Percentiles rank a stretch among this genome's conserved stretches.
Evolutionary conservation across 805 yeast species (phyloP).

Genomic region (Yarrowia sp.): DNA sequence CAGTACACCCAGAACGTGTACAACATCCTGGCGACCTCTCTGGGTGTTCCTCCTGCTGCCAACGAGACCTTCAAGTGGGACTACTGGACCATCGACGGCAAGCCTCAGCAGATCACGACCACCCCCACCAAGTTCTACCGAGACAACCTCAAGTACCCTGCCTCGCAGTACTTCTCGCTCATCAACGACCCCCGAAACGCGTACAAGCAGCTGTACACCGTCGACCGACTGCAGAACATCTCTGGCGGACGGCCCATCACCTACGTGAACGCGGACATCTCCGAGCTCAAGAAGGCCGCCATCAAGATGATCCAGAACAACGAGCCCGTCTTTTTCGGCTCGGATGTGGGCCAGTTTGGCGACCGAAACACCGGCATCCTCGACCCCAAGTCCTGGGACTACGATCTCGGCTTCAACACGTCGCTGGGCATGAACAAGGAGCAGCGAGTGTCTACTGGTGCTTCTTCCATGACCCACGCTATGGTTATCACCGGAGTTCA

Average conservation of each 20-base stretch:
- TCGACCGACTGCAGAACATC: slow-evolving; percentile 73
- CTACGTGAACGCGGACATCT: slow-evolving; percentile 66
- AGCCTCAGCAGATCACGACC: slow-evolving; percentile 42
- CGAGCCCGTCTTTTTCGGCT: slow-evolving; percentile 83
- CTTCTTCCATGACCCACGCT: slow-evolving; percentile 85
- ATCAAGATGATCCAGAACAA: slow-evolving; percentile 66
- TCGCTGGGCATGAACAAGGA: slow-evolving; percentile 27
- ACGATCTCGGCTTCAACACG: slow-evolving; percentile 45
- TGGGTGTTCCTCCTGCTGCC: slow-evolving; percentile 80
- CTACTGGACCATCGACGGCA: slow-evolving; percentile 67
- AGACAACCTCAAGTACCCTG: slow-evolving; percentile 44
- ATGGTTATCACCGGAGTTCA: slow-evolving; percentile 84
- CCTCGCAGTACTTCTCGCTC: slow-evolving; percentile 51
- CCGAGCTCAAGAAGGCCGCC: slow-evolving; percentile 58
- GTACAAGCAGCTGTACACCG: slow-evolving; percentile 60
- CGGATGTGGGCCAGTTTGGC: slow-evolving; percentile 80
- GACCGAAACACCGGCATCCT: slow-evolving; percentile 64
- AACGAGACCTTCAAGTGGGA: slow-evolving; percentile 70
- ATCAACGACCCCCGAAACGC: slow-evolving; percentile 81
- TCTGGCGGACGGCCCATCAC: slow-evolving; percentile 48
- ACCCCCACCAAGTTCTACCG: slow-evolving; percentile 67
- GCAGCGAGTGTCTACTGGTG: slow-evolving; percentile 52
- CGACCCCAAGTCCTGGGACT: slow-evolving; percentile 70
- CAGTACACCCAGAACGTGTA: slow-evolving; percentile 60
- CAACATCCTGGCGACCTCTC: slow-evolving; percentile 61